These are phyloP conservation scores for Penicillium lagena DNA, from an alignment of 495 filamentous ascomycete species.

Conservation along the genomic window DNA sequence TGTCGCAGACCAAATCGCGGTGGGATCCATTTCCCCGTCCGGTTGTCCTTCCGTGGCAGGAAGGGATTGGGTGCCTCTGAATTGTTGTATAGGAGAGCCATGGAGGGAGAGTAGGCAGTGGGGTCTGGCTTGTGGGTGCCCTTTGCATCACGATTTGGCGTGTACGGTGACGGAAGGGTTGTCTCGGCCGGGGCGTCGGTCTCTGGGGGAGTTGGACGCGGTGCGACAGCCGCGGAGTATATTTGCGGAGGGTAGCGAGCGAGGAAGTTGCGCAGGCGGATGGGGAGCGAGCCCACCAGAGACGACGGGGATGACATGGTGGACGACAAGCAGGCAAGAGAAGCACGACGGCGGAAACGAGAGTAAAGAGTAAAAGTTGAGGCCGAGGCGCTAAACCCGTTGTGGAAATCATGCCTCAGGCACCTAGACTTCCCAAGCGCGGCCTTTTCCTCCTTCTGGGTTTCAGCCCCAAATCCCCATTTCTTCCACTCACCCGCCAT, in stretches of 20 bases:
- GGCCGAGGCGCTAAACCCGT: slow-evolving; percentile 3
- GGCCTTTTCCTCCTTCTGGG: not conserved
- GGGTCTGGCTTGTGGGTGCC: slow-evolving; percentile 31
- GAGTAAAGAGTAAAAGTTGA: slow-evolving; percentile 13
- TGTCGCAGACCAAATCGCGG: slow-evolving; percentile 75
- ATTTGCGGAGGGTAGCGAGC: slow-evolving; percentile 71
- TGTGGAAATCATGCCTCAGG: not conserved
- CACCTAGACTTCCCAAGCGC: slow-evolving; percentile 1
- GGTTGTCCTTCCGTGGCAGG: slow-evolving; percentile 59
- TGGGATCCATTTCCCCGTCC: slow-evolving; percentile 70
- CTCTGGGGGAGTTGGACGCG: slow-evolving; percentile 29
- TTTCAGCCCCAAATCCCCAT: slow-evolving; percentile 9
- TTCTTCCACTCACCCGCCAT: slow-evolving; percentile 4
- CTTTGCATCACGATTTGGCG: slow-evolving; percentile 37
- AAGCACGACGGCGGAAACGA: not conserved
- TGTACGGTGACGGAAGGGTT: slow-evolving; percentile 41
- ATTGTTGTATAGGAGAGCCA: slow-evolving; percentile 29
- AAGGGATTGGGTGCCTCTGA: slow-evolving; percentile 63
- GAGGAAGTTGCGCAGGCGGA: slow-evolving; percentile 79
- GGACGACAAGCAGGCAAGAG: not conserved
- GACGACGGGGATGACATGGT: slow-evolving; percentile 21
- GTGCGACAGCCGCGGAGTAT: slow-evolving; percentile 34
- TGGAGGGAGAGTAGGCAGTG: slow-evolving; percentile 24
- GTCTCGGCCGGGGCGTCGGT: slow-evolving; percentile 13
- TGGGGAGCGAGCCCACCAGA: slow-evolving; percentile 39